Base-by-base conservation (phyloP, 1,284 basidiomycete species). In the Termitomyces sp. region DNA sequence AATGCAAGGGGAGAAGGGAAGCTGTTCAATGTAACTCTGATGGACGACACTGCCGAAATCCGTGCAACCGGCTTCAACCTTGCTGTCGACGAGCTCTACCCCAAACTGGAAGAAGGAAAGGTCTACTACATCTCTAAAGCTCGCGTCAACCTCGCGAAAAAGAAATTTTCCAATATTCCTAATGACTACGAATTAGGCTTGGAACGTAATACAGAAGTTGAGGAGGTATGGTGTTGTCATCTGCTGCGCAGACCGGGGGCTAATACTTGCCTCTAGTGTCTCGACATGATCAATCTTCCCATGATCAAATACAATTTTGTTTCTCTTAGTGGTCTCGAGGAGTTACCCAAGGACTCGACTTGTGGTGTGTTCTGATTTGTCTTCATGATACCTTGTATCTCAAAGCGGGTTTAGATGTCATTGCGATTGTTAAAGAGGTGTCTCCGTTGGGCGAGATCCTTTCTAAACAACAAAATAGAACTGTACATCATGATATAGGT, bases 21-120 rank as follows among this genome's bases (percentile, higher is more conserved):
- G 67, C 76, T 99, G 6, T 99, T 99, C 74, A 94, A 80, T 61
- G 86, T 95, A 28, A 96, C 88, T 0, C 71, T 99, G 38, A 91
- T 98, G 85, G 97, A 99, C 61, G 93, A 99, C 60, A 87, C 91
- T 13, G 94, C 92, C 38, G 94, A 97, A 68, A 97, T 97, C 63
- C 80, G 86, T 52, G 95, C 80, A 0, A 98, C 96, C 1, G 95
- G 79, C 7, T 99, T 99, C 78, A 98, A 98, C 66, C 77, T 86
- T 30, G 83, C 81, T 2, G 93, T 90, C 34, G 93, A 96, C 66
- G 81, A 84, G 42, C 79, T 95, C 46, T 97, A 90, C 72, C 81
- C 89, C 18, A 80, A 85, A 60, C 67, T 99, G 13, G 82, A 96
- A 62, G 95, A 97, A 68, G 91, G 91, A 50, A 94, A 95, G 67